A percentile compares a stretch with the other conserved stretches of the same genome.
phyloP scores from a whole-genome alignment of 1,139 yeast species.

The Debaryomyces nepalensis region DNA sequence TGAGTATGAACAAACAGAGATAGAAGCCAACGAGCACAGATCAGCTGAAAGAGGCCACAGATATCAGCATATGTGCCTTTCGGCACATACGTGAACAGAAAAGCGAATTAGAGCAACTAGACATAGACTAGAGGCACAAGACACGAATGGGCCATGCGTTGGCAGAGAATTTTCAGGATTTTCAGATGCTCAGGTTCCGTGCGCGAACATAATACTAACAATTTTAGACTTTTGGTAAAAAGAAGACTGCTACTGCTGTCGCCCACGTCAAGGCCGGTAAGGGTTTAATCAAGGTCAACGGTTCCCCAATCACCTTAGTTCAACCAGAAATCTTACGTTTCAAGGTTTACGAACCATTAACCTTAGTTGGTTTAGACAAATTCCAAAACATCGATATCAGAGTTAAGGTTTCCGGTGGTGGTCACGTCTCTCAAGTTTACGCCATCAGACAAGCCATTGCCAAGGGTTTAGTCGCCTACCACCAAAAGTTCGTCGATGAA shows the following conservation, averaged over 20 bases:
- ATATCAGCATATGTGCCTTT: no score
- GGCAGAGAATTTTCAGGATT: no score
- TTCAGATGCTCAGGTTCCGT: no score
- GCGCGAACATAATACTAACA: slow-evolving; percentile 49
- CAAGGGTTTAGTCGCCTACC: slow-evolving; percentile 99
- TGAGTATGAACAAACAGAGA: no score
- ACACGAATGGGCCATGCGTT: no score
- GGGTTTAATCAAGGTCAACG: slow-evolving; percentile 99
- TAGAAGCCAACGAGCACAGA: no score
- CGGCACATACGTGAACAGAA: no score
- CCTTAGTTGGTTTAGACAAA: slow-evolving; percentile 98
- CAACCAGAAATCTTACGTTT: slow-evolving; percentile 99
- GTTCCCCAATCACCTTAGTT: slow-evolving; percentile 98
- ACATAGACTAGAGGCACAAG: no score
- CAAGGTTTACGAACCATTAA: slow-evolving; percentile 99
- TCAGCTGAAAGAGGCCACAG: no score
- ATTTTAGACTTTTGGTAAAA: slow-evolving; percentile 95
- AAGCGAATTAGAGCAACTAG: no score
- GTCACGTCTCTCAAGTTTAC: slow-evolving; percentile 99
- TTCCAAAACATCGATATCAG: slow-evolving; percentile 98
- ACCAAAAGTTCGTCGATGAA: slow-evolving; percentile 99
- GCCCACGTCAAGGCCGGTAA: slow-evolving; percentile 99
- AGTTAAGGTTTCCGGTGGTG: slow-evolving; percentile 99
- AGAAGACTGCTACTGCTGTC: slow-evolving; percentile 99
- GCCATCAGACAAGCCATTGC: slow-evolving; percentile 99